A percentile compares a stretch with the other conserved stretches of the same genome.
Conservation (phyloP, 768 basidiomycete genomes). For the Auriscalpium vulgare region DNA sequence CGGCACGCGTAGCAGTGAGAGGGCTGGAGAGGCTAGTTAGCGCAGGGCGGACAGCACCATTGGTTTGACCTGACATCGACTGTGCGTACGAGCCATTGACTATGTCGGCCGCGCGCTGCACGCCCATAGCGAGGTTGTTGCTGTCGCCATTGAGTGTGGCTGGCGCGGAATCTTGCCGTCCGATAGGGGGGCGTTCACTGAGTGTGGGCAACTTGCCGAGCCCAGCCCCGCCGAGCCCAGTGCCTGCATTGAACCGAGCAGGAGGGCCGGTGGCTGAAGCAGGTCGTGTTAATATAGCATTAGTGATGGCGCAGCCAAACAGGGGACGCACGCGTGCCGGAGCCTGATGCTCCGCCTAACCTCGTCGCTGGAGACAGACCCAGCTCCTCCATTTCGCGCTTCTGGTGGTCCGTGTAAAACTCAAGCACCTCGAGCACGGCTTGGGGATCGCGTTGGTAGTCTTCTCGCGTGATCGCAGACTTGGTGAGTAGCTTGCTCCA, state of each 20-base stretch:
- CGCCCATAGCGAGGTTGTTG: conserved; percentile 28
- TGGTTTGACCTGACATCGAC: conserved; percentile 30
- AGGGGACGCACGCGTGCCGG: conserved; percentile 14
- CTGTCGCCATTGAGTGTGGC: conserved; percentile 26
- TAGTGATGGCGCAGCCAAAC: conserved; percentile 18
- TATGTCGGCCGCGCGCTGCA: conserved; percentile 54
- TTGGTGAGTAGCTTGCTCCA: conserved; percentile 97
- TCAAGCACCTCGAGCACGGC: conserved; percentile 96
- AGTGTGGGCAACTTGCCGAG: conserved; percentile 37
- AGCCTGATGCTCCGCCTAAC: conserved; percentile 11
- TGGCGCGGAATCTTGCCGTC: conserved; percentile 42
- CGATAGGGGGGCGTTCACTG: conserved; percentile 24
- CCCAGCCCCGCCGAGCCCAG: conserved; percentile 72
- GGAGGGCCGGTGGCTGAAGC: conserved; percentile 38
- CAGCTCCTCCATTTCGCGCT: conserved; percentile 79
- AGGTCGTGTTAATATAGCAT: conserved; percentile 17
- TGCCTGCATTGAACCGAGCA: conserved; percentile 84
- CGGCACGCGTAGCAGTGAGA: conserved; percentile 52
- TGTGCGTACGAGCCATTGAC: conserved; percentile 47
- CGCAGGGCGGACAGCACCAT: conserved; percentile 19
- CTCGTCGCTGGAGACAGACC: conserved; percentile 23
- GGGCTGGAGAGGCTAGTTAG: conserved; percentile 24
- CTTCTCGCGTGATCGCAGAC: conserved; percentile 95
- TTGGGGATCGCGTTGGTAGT: conserved; percentile 94
- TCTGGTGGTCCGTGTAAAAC: conserved; percentile 97